These are phyloP conservation scores for Thraustochytrium sp. DNA, from an alignment of 352 stramenopile genomes.

Conservation along the genomic window DNA sequence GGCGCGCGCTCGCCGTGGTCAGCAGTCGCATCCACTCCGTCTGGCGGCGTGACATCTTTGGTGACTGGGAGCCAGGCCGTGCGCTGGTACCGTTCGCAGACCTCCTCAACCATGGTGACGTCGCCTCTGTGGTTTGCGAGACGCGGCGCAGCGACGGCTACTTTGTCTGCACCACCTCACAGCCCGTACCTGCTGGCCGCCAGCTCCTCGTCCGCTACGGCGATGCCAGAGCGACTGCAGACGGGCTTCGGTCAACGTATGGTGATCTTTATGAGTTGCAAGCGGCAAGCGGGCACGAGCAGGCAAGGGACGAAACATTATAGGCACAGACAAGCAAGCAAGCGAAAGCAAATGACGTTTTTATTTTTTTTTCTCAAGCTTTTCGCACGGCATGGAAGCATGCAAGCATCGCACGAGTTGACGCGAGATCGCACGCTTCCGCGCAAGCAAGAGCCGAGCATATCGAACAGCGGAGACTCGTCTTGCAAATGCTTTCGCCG, in stretches of 20 bases:
- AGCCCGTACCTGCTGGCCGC: background rate
- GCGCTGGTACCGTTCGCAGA: slow-evolving; percentile 23
- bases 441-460: no score
- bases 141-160: background rate
- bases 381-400: no score
- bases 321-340: no score
- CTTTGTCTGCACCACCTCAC: slow-evolving; percentile 4
- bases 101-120: background rate
- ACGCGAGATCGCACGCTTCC: no score
- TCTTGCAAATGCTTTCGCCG: no score
- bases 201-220: slow-evolving; percentile 27
- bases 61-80: background rate
- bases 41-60: slow-evolving; percentile 3
- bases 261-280: background rate
- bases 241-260: background rate
- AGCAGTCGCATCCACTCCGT: background rate
- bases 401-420: no score
- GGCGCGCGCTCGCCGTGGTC: slow-evolving; percentile 1
- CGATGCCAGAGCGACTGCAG: background rate
- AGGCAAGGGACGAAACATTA: no score
- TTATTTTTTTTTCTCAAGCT: no score
- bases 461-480: no score
- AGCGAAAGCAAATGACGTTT: no score
- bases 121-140: background rate
- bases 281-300: background rate